These are phyloP conservation scores for Saccharomycopsis malanga DNA, from an alignment of 805 yeast species.

Conservation along the genomic window DNA sequence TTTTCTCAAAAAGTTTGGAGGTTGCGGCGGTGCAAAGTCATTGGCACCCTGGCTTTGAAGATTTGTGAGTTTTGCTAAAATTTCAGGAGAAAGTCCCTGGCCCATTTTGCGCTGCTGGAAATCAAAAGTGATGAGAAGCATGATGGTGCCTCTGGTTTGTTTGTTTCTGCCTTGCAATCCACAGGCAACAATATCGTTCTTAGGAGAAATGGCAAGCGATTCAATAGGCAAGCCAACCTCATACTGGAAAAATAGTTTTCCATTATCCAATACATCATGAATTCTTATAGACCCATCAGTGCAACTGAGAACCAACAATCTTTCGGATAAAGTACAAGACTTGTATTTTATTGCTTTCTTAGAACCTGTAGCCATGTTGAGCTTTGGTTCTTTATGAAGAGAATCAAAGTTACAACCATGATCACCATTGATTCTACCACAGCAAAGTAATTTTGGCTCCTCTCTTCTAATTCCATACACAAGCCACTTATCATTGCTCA, in stretches of 20 bases:
- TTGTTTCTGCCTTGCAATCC: conserved; percentile 76
- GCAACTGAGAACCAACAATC: conserved; percentile 55
- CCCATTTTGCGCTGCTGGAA: conserved; percentile 1
- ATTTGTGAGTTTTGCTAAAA: background rate
- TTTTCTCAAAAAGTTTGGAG: conserved; percentile 4
- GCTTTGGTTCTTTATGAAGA: conserved; percentile 24
- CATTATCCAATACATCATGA: conserved; percentile 49
- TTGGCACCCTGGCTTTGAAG: background rate
- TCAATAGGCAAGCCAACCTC: conserved; percentile 68
- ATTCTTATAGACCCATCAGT: conserved; percentile 66
- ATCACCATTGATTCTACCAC: conserved; percentile 66
- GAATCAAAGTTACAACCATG: conserved; percentile 45
- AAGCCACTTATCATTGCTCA: conserved; percentile 67
- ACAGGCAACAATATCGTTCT: conserved; percentile 60
- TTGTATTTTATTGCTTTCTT: conserved; percentile 4
- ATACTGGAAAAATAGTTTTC: conserved; percentile 61
- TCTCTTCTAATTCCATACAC: conserved; percentile 49
- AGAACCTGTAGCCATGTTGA: background rate
- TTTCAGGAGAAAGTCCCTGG: conserved; percentile 8
- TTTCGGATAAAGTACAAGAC: conserved; percentile 25
- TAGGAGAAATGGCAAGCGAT: conserved; percentile 63
- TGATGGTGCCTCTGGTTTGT: conserved; percentile 17
- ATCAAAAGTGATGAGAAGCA: conserved; percentile 14
- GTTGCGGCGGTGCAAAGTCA: conserved; percentile 3
- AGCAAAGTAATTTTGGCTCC: conserved; percentile 52